Evolutionary conservation across 371 early-diverging fungal species (phyloP).

Genomic region (Lichtheimia ornata): DNA sequence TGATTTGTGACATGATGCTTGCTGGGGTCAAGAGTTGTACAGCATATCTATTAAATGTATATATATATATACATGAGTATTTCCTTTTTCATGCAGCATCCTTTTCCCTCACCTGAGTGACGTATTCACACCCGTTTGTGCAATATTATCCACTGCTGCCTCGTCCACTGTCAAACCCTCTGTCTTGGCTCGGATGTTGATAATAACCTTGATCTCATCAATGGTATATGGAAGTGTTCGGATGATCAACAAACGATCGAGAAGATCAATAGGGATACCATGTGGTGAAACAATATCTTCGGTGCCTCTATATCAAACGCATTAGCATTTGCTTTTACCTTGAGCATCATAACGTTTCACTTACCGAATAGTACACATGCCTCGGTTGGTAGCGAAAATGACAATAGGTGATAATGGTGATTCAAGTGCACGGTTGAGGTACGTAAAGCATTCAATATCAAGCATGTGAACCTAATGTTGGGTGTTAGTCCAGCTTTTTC

Average conservation of each 20-base stretch:
- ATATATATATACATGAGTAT: neutral
- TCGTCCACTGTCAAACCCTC: conserved; percentile 80
- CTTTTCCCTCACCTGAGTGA: conserved; percentile 56
- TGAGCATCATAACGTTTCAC: neutral
- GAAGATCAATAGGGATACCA: conserved; percentile 96
- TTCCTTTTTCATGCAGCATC: conserved; percentile 10
- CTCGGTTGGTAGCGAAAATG: conserved; percentile 97
- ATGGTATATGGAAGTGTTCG: conserved; percentile 90
- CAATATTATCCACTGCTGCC: conserved; percentile 76
- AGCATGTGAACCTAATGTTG: conserved; percentile 88
- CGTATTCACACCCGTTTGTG: conserved; percentile 82
- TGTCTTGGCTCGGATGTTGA: conserved; percentile 89
- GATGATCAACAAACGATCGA: conserved; percentile 96
- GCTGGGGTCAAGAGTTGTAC: conserved; percentile 96
- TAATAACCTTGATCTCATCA: conserved; percentile 90
- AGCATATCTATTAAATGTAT: conserved; percentile 74
- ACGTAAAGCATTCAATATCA: conserved; percentile 98
- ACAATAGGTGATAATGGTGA: conserved; percentile 96
- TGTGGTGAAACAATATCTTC: conserved; percentile 91
- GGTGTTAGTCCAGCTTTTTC: neutral
- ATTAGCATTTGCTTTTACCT: neutral
- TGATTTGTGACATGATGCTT: conserved; percentile 81
- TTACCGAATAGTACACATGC: conserved; percentile 90
- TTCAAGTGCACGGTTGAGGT: conserved; percentile 96
- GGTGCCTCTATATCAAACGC: conserved; percentile 66